Base-by-base conservation (phyloP, 179 eudicot species). In the Spergularia azorica region DNA sequence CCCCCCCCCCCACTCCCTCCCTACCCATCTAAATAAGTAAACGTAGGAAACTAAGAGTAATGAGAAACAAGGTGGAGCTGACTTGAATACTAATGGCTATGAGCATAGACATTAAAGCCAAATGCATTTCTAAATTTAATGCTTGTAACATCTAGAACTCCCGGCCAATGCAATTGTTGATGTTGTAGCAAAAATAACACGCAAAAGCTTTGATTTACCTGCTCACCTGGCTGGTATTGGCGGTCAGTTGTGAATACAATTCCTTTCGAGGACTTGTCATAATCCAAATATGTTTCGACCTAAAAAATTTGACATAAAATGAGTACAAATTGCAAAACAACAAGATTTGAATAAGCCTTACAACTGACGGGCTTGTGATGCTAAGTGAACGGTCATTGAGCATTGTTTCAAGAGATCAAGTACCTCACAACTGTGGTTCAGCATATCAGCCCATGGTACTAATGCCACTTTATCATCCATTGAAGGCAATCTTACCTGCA, bases 371-470 rank as follows among this genome's bases (percentile, higher is more conserved):
- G 46, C 38, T 63, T 52, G 20, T 26, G 59, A 21, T 38, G 67
- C 15, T 38, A 14, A 36, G n/a, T 38, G 72, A 39, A 61, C 36
- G 16, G 6, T 21, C n/a, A 5, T 59, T 36, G 43, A 20, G 38
- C 56, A 58, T 66, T 56, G 73, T 52, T 38, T 41, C 18, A 61
- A 17, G 63, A 79, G 70, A 57, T 57, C 36, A 73, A 74, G 63
- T 88, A 94, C 98, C 90, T 92, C 91, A 72, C 94, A 89, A 73
- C 87, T 90, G 78, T 95, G 98, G 72, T 95, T 95, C 73, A 95
- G 65, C 98, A 95, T 95, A 88, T 95, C 98, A 60, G 98, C 98
- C 98, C 96, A 95, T 4, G 98, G 98, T 79, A 95, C 98, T 86
- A 95, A 88, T 56, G 98, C 98, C 70, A 95, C 89, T 81, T 79